Base-by-base conservation (phyloP, 2,329 filamentous ascomycete genomes). In the Polychaeton citri region DNA sequence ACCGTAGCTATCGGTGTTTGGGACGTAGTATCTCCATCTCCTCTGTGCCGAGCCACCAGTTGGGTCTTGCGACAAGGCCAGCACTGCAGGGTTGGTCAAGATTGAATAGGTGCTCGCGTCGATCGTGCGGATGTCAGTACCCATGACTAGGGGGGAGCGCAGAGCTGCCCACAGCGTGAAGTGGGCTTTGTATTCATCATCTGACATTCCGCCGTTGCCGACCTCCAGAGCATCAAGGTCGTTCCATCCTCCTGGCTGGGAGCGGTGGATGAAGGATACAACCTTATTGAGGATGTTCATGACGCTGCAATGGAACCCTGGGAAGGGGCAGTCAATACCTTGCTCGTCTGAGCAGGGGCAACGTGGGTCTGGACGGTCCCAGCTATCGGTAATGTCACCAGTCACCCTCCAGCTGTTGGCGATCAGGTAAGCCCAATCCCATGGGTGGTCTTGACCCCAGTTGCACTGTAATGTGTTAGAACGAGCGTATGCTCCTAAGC, bases 271-370 rank as follows among this genome's bases (percentile, higher is more conserved):
- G 35, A 63, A 60, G 3, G 59, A 53, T 0, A 59, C 58, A 39
- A 64, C 62, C 48, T 68, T 69, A 45, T 65, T 65, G 6, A 69
- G 46, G 24, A 69, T 68, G 39, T 68, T 68, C 55, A 68, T 61
- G 16, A 67, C 55, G 8, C 57, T 61, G 53, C 66, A 69, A 37
- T 67, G 62, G 40, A 60, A 67, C 1, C 65, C 65, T 1, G 64
- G 62, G 33, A 58, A 54, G 16, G 53, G 46, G 44, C 65, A 68
- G 32, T 62, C 57, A 20, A 61, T 53, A 3, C 57, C 61, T 18
- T 59, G 51, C 4, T 53, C 40, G n/a, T 38, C 40, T 13, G 47
- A 52, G 44, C 64, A 67, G 1, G 61, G 62, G 38, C 64, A 66
- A 12, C 58, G 53, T 9, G 42, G 45, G 32, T 63, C 61, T 2